Evolutionary conservation across 78 protist genomes (phyloP).

Genomic region (slime mould (Dictyostelium discoideum)): dicty_2.7 NC_007090.3:3955501-3956000

Average conservation of each 20-base stretch:
- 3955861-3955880: not conserved
- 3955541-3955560: too few species aligned
- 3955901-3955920: not conserved
- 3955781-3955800: too few species aligned
- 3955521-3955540: too few species aligned
- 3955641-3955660: not conserved
- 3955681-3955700: not conserved
- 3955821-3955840: not conserved
- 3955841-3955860: not conserved
- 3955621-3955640: not conserved
- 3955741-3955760: too few species aligned
- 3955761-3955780: too few species aligned
- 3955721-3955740: not conserved
- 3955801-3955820: too few species aligned
- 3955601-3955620: too few species aligned
- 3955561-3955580: too few species aligned
- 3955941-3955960: constrained; percentile 63
- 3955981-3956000: constrained; percentile 39
- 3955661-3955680: not conserved
- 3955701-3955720: not conserved
- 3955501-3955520: too few species aligned
- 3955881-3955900: too few species aligned
- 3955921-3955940: not conserved
- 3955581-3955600: too few species aligned
- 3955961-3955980: constrained; percentile 47